These are phyloP conservation scores for Phoenix dactylifera DNA, from an alignment of 176 grass and related monocot genomes.

Conservation along the genomic window DNA sequence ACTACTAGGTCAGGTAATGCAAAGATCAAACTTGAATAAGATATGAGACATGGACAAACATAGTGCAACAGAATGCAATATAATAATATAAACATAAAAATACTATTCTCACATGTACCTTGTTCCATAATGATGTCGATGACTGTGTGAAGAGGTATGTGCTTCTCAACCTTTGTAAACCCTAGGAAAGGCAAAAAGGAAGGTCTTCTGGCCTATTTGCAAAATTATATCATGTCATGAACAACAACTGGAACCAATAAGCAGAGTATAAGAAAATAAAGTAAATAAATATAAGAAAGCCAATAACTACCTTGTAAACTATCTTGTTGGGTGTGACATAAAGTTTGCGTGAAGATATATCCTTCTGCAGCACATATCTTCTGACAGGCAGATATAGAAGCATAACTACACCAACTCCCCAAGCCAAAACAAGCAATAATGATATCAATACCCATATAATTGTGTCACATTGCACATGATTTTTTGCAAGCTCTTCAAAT, in stretches of 20 bases:
- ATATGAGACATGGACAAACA: no score
- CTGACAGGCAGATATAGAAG: conserved; percentile 60
- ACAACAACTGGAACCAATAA: no score
- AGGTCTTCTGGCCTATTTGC: conserved; percentile 33
- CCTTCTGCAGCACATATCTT: conserved; percentile 57
- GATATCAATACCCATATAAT: conserved; percentile 64
- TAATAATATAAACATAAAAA: no score
- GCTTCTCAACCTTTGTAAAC: conserved; percentile 36
- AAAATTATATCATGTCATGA: no score
- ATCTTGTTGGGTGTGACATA: conserved; percentile 44
- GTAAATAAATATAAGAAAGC: neutral
- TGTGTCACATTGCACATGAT: conserved; percentile 48
- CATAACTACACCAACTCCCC: conserved; percentile 57
- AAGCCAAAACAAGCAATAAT: conserved; percentile 55
- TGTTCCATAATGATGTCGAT: conserved; percentile 54
- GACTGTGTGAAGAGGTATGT: conserved; percentile 53
- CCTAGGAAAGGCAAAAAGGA: conserved; percentile 44
- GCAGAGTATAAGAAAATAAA: neutral
- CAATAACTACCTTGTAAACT: conserved; percentile 43
- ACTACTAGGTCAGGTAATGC: no score
- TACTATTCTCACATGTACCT: conserved; percentile 28
- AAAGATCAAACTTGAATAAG: no score
- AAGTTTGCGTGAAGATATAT: conserved; percentile 39
- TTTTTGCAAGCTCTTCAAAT: conserved; percentile 40
- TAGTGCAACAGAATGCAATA: no score